Percentiles rank a stretch among this genome's conserved stretches.
Conservation (phyloP, 768 basidiomycete species). For the Leccinum subtestaceum region DNA sequence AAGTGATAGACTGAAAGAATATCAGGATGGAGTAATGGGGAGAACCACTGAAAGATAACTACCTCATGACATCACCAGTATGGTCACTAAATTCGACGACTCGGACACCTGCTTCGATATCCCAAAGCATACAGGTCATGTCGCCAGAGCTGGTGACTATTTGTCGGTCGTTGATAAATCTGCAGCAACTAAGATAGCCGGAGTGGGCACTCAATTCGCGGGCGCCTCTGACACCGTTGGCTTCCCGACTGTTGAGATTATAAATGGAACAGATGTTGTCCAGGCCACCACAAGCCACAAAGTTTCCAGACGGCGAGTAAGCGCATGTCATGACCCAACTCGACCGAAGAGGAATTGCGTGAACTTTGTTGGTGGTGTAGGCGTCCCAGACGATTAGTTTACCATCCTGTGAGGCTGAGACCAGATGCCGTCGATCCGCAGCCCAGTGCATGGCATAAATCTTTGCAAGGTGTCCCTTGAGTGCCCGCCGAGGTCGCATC, state of each 20-base stretch:
- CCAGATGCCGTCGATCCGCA: conserved; percentile 92
- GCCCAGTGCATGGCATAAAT: conserved; percentile 99
- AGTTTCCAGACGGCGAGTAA: conserved; percentile 95
- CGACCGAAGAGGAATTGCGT: conserved; percentile 95
- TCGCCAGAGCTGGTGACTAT: conserved; percentile 98
- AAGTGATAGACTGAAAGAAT: conserved; percentile 72
- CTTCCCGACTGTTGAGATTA: conserved; percentile 77
- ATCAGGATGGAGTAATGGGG: conserved; percentile 10
- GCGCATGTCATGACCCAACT: conserved; percentile 99
- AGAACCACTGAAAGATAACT: conserved; percentile 6
- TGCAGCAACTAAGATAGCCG: conserved; percentile 96
- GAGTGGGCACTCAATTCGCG: conserved; percentile 96
- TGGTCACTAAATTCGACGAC: conserved; percentile 99
- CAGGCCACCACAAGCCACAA: conserved; percentile 96
- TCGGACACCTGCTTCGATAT: conserved; percentile 95
- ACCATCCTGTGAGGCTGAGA: conserved; percentile 99
- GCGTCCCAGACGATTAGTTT: conserved; percentile 99
- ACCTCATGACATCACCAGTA: conserved; percentile 99
- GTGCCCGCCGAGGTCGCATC: conserved; percentile 92
- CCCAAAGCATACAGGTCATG: conserved; percentile 99
- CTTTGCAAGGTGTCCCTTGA: conserved; percentile 97
- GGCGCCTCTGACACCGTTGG: conserved; percentile 81
- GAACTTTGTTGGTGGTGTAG: conserved; percentile 99
- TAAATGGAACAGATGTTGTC: conserved; percentile 99
- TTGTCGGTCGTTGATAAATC: conserved; percentile 98